Base-by-base conservation (phyloP, 345 rosid species). In the Anacardium occidentale region DNA sequence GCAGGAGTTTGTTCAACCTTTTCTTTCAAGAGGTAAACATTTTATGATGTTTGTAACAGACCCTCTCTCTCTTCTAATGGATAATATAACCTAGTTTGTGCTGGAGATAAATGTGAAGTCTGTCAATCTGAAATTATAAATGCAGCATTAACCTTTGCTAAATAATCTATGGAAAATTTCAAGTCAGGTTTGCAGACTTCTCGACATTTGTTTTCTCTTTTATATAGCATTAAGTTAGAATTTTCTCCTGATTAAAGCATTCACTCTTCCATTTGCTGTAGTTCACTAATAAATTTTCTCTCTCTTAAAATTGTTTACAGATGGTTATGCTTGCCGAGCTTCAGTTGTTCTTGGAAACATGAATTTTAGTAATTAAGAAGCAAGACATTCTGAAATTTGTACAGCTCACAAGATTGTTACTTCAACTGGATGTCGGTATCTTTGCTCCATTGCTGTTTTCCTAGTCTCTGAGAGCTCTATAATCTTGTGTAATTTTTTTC, bases 261-360 rank as follows among this genome's bases (percentile, higher is more conserved):
- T 20, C n/a, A 0, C 45, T 22, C 10, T 24, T 44, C 21, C 9
- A 2, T 12, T 21, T 64, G 2, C 3, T 50, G 5, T 37, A 6
- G 42, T 37, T 1, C 42, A 5, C 11, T 9, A 22, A 24, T 25
- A 25, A 66, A 8, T 34, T 37, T 7, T 40, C 1, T 1, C 20
- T 0, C 56, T 29, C 8, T 63, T 61, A 53, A 37, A 53, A 10
- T 18, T 18, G 62, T 70, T 22, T 69, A 29, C 21, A 25, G 18
- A n/a, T 66, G 48, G n/a, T 64, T 20, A 25, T 75, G 47, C 57
- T 72, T 76, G 82, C 79, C 71, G 82, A 71, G 60, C 8, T 64
- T 77, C 32, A 45, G 42, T 65, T 12, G 44, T 29, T 48, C 29
- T 25, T 70, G 57, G 64, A 62, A 52, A 64, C 21, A 29, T 59